Percentiles rank a stretch among this genome's conserved stretches.
Evolutionary conservation across 176 grass and related monocot genomes (phyloP).

Genomic region (Raddia guianensis): DNA sequence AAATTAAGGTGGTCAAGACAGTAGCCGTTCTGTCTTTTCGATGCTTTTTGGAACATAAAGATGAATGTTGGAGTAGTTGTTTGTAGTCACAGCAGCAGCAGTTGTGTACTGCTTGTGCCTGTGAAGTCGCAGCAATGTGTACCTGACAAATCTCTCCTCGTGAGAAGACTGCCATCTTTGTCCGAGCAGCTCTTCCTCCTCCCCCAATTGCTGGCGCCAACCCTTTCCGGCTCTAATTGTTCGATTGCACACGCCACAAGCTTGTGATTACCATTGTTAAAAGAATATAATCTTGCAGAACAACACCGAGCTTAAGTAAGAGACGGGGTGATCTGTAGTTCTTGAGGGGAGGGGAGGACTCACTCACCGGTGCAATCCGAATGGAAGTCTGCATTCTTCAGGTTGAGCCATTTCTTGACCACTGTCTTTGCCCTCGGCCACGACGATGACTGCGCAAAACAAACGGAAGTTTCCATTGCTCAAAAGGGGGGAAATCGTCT

Average conservation of each 20-base stretch:
- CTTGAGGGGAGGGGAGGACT: slow-evolving; percentile 15
- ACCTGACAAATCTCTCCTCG: slow-evolving; percentile 66
- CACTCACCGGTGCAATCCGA: slow-evolving; percentile 68
- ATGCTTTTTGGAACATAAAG: slow-evolving; percentile 15
- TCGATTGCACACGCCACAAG: neutral
- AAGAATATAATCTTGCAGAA: neutral
- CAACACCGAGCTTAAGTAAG: neutral
- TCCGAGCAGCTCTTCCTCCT: slow-evolving; percentile 92
- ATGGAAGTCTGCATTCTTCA: slow-evolving; percentile 51
- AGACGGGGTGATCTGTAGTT: neutral
- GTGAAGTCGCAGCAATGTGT: neutral
- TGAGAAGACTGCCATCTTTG: slow-evolving; percentile 61
- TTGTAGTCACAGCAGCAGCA: neutral
- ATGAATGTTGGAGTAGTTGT: neutral
- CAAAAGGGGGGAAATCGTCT: neutral
- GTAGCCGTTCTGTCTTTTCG: neutral
- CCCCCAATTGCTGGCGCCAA: slow-evolving; percentile 7
- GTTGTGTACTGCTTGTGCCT: neutral
- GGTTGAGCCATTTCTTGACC: slow-evolving; percentile 80
- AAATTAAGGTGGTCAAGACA: neutral
- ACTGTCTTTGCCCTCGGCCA: slow-evolving; percentile 82
- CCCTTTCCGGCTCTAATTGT: slow-evolving; percentile 37
- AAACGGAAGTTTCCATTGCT: too few relatives aligned
- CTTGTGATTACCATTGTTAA: neutral
- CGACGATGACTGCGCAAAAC: slow-evolving; percentile 57